Conservation (phyloP, 805 yeast species). For the Wickerhamiella domercqiae region DNA sequence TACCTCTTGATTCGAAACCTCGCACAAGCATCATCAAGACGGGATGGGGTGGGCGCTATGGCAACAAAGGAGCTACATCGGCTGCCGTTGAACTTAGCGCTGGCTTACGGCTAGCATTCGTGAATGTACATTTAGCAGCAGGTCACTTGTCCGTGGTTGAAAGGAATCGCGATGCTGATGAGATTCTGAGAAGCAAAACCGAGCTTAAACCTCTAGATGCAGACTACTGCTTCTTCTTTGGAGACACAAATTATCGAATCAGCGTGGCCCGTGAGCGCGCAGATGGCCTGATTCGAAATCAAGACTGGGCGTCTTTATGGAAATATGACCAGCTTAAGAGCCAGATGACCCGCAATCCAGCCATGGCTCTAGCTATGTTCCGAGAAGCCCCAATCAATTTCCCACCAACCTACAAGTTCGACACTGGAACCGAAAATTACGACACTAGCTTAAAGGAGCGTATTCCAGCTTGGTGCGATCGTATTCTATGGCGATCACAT, state of each 20-base stretch:
- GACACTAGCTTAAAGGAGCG: constrained; percentile 87
- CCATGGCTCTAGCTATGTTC: constrained; percentile 49
- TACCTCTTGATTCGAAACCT: constrained; percentile 37
- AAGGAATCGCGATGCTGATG: constrained; percentile 72
- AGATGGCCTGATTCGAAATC: constrained; percentile 34
- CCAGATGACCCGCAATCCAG: constrained; percentile 63
- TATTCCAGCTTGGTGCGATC: constrained; percentile 96
- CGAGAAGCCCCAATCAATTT: constrained; percentile 68
- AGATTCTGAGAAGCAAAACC: constrained; percentile 33
- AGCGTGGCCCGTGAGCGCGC: constrained; percentile 57
- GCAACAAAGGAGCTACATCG: constrained; percentile 58
- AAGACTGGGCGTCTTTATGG: constrained; percentile 38
- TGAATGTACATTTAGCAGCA: constrained; percentile 85
- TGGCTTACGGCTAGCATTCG: constrained; percentile 58
- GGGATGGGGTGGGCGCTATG: constrained; percentile 85
- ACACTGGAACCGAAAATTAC: constrained; percentile 64
- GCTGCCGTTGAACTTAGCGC: constrained; percentile 51
- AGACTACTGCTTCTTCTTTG: constrained; percentile 77
- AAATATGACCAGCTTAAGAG: constrained; percentile 63
- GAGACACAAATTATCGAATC: constrained; percentile 85
- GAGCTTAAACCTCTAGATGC: constrained; percentile 48
- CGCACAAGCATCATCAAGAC: constrained; percentile 73
- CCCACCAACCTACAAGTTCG: constrained; percentile 88
- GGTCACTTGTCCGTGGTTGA: constrained; percentile 71
- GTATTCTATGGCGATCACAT: constrained; percentile 55